Evolutionary conservation across 805 yeast genomes (phyloP), one percentile per base, ranked within the genome.

Genomic region (Myxozyma monticola): DNA sequence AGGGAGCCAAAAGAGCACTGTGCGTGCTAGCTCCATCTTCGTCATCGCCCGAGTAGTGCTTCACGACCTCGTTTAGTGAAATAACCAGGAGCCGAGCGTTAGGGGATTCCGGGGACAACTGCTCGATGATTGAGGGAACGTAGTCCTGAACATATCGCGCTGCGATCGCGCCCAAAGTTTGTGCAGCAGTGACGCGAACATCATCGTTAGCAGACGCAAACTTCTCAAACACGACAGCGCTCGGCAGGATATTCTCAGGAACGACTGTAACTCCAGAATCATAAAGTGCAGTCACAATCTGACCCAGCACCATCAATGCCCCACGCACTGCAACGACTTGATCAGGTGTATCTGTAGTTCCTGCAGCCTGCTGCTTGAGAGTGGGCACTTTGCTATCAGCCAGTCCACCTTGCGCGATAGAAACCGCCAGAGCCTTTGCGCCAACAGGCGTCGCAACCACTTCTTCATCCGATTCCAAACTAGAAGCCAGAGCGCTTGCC

Each of bases 91-190:
- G 55, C 42, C 58, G 57, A 35, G 49, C 47, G 9, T 62, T 29
- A n/a, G 18, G 60, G 14, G 65, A 55, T 30, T 56, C 60, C 2
- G 52, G 51, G 14, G 44, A 50, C 37, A 73, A 57, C 36, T 62
- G 59, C 0, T 54, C 39, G 30, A 81, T 57, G 41, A 80, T 63
- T 1, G 50, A 37, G 0, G 74, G 69, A n/a, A 79, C 60, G 48
- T 74, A 72, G 3, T 55, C 62, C 1, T 63, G 59, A 5, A 73
- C 60, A 52, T 78, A 69, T 31, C 67, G 66, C 2, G 75, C 66
- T 8, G 77, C 69, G 21, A 79, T 62, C 10, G 75, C 72, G 1
- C 86, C 84, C 25, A 81, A 62, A 0, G 83, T 72, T 42, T 75
- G 73, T 1, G 84, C 76, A 1, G 84, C 74, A 20, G 78, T 77